A percentile compares a stretch with the other conserved stretches of the same genome.
These are phyloP conservation scores for Suillus tomentosus DNA, from an alignment of 768 basidiomycete species.

Conservation along the genomic window DNA sequence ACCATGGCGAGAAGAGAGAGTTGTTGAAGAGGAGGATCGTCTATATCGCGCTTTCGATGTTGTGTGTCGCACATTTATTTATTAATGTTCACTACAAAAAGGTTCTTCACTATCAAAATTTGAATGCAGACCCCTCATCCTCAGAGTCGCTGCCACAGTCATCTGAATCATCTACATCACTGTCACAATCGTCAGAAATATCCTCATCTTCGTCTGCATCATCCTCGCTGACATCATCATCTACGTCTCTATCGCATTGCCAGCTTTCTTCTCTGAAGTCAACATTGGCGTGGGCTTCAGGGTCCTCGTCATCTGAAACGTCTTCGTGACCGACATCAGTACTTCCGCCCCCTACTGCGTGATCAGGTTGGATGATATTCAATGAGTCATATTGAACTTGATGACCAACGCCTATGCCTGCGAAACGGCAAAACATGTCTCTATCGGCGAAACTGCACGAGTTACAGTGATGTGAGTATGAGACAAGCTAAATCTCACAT, in stretches of 20 bases:
- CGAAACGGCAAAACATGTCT: no score
- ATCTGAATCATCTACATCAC: background rate
- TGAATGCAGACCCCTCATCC: background rate
- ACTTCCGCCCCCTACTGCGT: background rate
- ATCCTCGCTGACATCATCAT: background rate
- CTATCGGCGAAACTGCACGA: no score
- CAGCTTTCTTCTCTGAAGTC: background rate
- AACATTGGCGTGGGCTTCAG: background rate
- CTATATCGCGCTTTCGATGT: no score
- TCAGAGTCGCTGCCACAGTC: background rate
- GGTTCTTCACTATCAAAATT: background rate
- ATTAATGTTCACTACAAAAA: no score
- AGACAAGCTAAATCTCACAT: no score
- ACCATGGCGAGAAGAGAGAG: no score
- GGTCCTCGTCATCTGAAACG: background rate
- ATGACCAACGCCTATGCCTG: no score
- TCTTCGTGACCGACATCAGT: background rate
- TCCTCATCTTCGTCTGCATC: background rate
- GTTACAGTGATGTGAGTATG: no score
- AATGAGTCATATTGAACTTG: no score
- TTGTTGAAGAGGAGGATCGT: no score
- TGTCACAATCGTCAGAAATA: background rate
- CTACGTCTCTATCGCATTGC: background rate
- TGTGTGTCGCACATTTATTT: no score
- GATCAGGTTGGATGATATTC: background rate